Evolutionary conservation across 768 basidiomycete species (phyloP).

Genomic region (Inosperma sp.): DNA sequence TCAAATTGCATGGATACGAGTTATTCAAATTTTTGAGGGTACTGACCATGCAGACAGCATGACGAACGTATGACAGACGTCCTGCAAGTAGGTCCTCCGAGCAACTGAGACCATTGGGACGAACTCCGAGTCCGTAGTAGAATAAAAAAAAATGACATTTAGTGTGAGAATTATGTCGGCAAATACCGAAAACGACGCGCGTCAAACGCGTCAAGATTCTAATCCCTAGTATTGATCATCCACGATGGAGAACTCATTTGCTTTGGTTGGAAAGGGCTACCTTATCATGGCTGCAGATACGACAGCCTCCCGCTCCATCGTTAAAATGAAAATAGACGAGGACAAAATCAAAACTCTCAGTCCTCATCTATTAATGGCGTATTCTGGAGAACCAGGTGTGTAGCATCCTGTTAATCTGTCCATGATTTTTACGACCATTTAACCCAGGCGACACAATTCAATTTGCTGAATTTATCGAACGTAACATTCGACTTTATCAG

Average conservation of each 20-base stretch:
- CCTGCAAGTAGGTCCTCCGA: not conserved
- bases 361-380: constrained; percentile 91
- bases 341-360: constrained; percentile 94
- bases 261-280: constrained; percentile 88
- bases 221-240: constrained; percentile 4
- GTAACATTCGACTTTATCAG: constrained; percentile 93
- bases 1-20: no score
- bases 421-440: not conserved
- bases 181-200: not conserved
- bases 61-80: constrained; percentile 19
- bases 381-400: constrained; percentile 88
- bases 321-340: constrained; percentile 96
- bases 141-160: constrained; percentile 3
- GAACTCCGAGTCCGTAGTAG: constrained; percentile 13
- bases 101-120: constrained; percentile 22
- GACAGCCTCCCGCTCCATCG: constrained; percentile 83
- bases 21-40: no score
- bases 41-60: no score
- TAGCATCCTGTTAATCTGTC: not conserved
- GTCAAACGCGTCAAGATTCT: not conserved
- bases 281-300: constrained; percentile 91
- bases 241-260: constrained; percentile 87
- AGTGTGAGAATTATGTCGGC: not conserved
- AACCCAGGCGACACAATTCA: constrained; percentile 85
- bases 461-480: constrained; percentile 94